Conservation (phyloP, 2,329 filamentous ascomycete genomes). For the Beauveria scarabaeidicola region DNA sequence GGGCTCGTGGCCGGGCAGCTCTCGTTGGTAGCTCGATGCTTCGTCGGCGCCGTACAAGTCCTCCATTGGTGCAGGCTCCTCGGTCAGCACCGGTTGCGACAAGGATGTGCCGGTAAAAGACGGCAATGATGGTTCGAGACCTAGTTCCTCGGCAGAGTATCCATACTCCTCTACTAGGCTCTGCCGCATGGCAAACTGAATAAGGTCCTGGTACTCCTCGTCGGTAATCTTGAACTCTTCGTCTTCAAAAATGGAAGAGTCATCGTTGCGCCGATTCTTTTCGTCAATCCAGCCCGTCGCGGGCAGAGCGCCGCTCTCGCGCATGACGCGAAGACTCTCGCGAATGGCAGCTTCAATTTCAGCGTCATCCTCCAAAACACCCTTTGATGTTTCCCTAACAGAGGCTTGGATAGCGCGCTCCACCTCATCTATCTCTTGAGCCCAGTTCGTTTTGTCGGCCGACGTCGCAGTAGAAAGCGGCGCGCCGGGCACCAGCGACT, state of each 20-base stretch:
- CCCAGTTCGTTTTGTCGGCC: background rate
- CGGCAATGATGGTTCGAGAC: constrained; percentile 5
- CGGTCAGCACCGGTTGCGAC: background rate
- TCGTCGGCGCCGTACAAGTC: constrained; percentile 17
- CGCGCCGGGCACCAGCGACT: constrained; percentile 12
- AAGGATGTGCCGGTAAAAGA: background rate
- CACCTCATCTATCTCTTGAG: constrained; percentile 43
- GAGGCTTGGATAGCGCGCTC: constrained; percentile 64
- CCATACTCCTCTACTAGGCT: constrained; percentile 30
- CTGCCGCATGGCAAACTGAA: constrained; percentile 47
- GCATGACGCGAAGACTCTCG: constrained; percentile 56
- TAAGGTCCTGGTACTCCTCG: constrained; percentile 47
- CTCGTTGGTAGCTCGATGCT: background rate
- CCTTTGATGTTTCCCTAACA: constrained; percentile 60
- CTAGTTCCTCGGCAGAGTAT: constrained; percentile 14
- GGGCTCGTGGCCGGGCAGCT: constrained; percentile 9
- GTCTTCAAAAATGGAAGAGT: constrained; percentile 27
- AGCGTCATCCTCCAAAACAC: constrained; percentile 60
- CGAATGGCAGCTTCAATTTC: constrained; percentile 66
- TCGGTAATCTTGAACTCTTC: constrained; percentile 42
- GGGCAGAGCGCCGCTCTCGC: constrained; percentile 18
- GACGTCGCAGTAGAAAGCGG: background rate
- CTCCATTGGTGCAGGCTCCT: constrained; percentile 1
- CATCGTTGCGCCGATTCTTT: constrained; percentile 18
- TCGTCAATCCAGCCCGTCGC: constrained; percentile 11